These are phyloP conservation scores for Verticillium longisporum DNA, from an alignment of 2,329 filamentous ascomycete species.

Conservation along the genomic window DNA sequence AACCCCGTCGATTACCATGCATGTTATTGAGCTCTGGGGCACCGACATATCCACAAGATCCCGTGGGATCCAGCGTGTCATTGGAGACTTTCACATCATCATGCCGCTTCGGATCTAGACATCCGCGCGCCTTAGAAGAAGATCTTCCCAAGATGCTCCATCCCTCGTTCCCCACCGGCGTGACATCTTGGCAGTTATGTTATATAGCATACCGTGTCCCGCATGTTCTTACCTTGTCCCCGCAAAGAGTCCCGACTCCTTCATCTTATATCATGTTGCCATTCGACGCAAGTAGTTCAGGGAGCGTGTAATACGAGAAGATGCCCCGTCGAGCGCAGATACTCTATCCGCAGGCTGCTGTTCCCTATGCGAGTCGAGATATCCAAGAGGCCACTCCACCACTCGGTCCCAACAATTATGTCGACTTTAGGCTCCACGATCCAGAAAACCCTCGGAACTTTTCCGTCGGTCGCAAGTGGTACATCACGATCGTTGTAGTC, in stretches of 20 bases:
- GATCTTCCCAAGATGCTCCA: background rate
- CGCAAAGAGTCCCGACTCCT: too few species aligned
- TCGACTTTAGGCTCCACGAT: slow-evolving; percentile 44
- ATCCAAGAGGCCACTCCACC: background rate
- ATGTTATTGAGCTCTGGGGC: too few species aligned
- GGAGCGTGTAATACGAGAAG: too few species aligned
- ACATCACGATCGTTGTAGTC: slow-evolving; percentile 33
- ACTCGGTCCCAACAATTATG: slow-evolving; percentile 12
- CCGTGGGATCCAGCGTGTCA: background rate
- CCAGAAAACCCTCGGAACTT: slow-evolving; percentile 45
- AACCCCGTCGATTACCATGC: too few species aligned
- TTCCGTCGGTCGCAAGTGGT: slow-evolving; percentile 29
- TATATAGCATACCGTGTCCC: too few species aligned
- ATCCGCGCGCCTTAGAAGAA: background rate
- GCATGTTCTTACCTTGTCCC: too few species aligned
- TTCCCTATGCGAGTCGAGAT: background rate
- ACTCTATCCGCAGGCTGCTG: background rate
- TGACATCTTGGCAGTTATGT: too few species aligned
- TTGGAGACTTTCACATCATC: background rate
- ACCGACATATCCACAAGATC: background rate
- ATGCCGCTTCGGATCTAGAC: background rate
- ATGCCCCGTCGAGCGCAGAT: background rate
- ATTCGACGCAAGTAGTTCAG: too few species aligned
- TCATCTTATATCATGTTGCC: too few species aligned
- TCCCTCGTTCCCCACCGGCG: background rate